Base-by-base conservation (phyloP, 148 eudicot genomes). In the Oxyria digyna region DNA sequence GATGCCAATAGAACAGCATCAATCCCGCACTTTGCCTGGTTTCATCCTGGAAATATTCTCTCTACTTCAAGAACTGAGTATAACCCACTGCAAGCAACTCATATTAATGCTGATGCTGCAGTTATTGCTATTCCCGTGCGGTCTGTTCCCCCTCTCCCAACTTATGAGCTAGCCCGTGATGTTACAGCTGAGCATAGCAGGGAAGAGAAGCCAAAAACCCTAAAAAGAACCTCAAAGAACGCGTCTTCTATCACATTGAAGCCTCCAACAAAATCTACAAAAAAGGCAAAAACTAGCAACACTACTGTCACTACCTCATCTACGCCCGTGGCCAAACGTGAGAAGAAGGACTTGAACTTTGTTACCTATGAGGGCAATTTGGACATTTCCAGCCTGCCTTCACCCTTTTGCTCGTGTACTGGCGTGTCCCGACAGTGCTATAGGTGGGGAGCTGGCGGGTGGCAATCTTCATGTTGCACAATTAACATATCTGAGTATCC, bases 401-500 rank as follows among this genome's bases (percentile, higher is more conserved):
- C 85, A 6, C 89, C 93, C 0, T 71, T 81, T 49, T 87, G 93
- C 68, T 73, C 87, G 40, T 87, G 93, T 77, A 87, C 89, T 0
- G 93, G 93, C 65, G 76, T 72, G 71, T 63, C 84, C 23, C 73
- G 87, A 52, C 83, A 73, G 75, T 87, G 93, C 67, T 78, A 87
- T 48, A 72, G 80, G 35, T 76, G 84, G 78, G 93, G 86, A 33
- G 49, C 80, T 42, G 89, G 85, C 69, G 87, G 93, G 8, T 87
- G 93, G 89, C 89, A 87, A 41, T 87, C 93, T 1, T 72, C 85
- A 0, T 85, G 93, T 43, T 87, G 93, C 79, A 87, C 82, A 13
- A 81, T 46, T 26, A 76, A 75, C 54, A 40, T 85, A 75, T 87
- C 93, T 1, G 81, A 79, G 75, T 85, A 79, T 72, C 93, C 93